A percentile compares a stretch with the other conserved stretches of the same genome.
Evolutionary conservation across 257 asterid species (phyloP).

Genomic region (Solanum habrochaites): DNA sequence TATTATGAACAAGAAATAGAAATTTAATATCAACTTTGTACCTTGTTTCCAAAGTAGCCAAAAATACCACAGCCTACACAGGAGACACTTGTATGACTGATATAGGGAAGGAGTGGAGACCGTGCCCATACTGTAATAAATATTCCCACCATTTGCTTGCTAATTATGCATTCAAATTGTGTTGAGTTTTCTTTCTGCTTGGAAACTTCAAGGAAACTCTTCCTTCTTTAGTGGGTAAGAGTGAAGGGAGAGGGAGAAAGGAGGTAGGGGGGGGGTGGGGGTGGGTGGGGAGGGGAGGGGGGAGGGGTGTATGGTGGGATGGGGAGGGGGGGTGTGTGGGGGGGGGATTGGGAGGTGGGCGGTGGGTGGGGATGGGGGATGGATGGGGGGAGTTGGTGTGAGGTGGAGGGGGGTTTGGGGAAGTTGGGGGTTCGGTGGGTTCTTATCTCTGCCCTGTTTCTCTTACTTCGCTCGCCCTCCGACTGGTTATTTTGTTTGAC

Average conservation of each 20-base stretch:
- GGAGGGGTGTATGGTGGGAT: no score
- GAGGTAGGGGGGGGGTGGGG: no score
- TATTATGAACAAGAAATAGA: not conserved
- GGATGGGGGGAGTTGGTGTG: no score
- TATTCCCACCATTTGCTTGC: conserved; percentile 59
- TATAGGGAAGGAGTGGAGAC: conserved; percentile 21
- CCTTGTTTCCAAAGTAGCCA: conserved; percentile 58
- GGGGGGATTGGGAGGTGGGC: no score
- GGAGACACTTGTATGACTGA: conserved; percentile 38
- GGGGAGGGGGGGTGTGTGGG: no score
- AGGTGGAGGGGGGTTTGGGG: no score
- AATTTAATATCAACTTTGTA: not conserved
- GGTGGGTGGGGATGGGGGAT: no score
- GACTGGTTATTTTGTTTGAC: not conserved
- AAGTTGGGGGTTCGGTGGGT: no score
- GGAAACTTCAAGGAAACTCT: conserved; percentile 18
- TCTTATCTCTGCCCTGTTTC: no score
- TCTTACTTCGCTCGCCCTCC: no score
- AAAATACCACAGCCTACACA: conserved; percentile 49
- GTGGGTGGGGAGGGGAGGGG: no score
- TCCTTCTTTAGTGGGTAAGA: conserved; percentile 20
- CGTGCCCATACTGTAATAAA: conserved; percentile 48
- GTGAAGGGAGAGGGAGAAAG: no score
- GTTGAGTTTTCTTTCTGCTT: conserved; percentile 18
- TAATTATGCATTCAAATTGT: conserved; percentile 28